A percentile compares a stretch with the other conserved stretches of the same genome.
phyloP scores from a whole-genome alignment of 2,329 filamentous ascomycete genomes.

The Coniochaeta pulveracea region DNA sequence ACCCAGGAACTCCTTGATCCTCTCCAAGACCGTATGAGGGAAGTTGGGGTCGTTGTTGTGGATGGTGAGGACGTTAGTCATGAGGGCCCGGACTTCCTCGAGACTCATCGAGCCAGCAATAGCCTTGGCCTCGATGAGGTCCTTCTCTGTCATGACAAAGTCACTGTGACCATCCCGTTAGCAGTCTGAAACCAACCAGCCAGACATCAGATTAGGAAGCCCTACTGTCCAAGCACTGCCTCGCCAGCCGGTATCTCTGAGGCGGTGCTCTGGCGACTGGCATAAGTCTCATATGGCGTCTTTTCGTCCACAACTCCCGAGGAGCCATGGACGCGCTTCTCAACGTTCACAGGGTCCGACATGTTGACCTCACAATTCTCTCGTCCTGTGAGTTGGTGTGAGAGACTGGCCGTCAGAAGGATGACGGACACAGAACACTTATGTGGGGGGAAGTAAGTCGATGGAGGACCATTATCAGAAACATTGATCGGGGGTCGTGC shows the following conservation, averaged over 20 bases:
- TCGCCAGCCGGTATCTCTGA: not conserved
- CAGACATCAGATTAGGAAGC: not conserved
- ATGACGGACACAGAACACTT: not conserved
- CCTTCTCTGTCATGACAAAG: conserved; percentile 32
- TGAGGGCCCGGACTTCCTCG: conserved; percentile 22
- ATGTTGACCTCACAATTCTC: not conserved
- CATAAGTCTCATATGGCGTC: not conserved
- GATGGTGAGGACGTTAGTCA: conserved; percentile 26
- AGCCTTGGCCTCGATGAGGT: conserved; percentile 32
- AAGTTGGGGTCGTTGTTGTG: conserved; percentile 37
- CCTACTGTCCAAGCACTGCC: conserved; percentile 1
- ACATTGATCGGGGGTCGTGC: no score
- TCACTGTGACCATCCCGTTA: conserved; percentile 10
- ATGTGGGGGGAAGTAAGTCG: not conserved
- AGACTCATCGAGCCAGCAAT: conserved; percentile 28
- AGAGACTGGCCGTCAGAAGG: not conserved
- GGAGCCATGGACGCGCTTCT: not conserved
- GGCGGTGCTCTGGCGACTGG: no score
- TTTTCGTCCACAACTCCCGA: conserved; percentile 3
- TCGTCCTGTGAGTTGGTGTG: no score
- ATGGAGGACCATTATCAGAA: no score
- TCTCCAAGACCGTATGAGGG: conserved; percentile 25
- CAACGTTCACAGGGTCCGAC: not conserved
- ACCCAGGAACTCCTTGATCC: conserved; percentile 27
- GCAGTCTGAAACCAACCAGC: not conserved